Percentiles rank a stretch among this genome's conserved stretches.
These are phyloP conservation scores for Buddleja alternifolia DNA, from an alignment of 257 asterid genomes.

Conservation along the genomic window DNA sequence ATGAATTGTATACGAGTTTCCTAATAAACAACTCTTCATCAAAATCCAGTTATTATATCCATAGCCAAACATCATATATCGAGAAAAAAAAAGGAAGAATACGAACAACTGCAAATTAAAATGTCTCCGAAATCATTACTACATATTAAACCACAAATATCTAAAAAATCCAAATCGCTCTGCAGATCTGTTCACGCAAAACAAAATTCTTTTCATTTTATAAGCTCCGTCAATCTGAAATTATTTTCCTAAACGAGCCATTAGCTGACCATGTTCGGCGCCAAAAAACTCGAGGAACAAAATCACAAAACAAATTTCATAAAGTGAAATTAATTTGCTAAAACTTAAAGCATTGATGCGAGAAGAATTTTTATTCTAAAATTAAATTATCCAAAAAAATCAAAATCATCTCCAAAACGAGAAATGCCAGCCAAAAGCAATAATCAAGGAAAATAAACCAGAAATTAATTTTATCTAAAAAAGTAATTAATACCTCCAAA, in stretches of 20 bases:
- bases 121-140: neutral
- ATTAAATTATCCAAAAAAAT: neutral
- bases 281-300: neutral
- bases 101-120: neutral
- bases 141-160: conserved; percentile 20
- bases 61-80: conserved; percentile 1
- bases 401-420: neutral
- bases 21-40: neutral
- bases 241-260: too few relatives aligned
- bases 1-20: too few relatives aligned
- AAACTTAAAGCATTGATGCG: too few relatives aligned
- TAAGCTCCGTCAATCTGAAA: too few relatives aligned
- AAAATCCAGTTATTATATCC: conserved; percentile 4
- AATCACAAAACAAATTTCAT: neutral
- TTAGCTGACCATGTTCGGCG: too few relatives aligned
- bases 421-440: neutral
- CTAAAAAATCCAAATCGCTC: neutral
- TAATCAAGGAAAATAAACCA: neutral
- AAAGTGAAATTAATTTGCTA: neutral
- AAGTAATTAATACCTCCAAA: neutral
- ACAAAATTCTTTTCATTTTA: neutral
- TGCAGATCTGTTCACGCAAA: conserved; percentile 6
- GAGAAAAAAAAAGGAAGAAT: conserved; percentile 4
- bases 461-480: neutral
- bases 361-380: too few relatives aligned